Conservation (phyloP, 495 filamentous ascomycete species). For the Paragyromitra xinjiangensis region DNA sequence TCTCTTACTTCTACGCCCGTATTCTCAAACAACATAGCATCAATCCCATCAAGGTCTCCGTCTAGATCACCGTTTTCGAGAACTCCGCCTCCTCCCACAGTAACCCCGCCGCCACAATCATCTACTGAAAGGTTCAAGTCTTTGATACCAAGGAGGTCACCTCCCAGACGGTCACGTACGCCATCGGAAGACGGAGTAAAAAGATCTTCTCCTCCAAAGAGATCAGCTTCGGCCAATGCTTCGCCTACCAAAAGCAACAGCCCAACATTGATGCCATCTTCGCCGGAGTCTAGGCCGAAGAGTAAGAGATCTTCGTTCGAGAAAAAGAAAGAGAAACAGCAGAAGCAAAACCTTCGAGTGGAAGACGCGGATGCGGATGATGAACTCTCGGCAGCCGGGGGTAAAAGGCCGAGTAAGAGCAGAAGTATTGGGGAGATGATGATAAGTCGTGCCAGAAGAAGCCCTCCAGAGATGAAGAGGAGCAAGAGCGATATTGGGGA, state of each 20-base stretch:
- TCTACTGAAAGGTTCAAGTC: constrained; percentile 45
- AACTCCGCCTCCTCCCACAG: constrained; percentile 37
- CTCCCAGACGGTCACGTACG: constrained; percentile 43
- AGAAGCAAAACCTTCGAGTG: constrained; percentile 45
- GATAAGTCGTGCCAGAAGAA: constrained; percentile 49
- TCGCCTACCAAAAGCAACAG: constrained; percentile 46
- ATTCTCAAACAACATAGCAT: constrained; percentile 28
- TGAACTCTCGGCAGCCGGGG: constrained; percentile 52
- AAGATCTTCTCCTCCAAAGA: constrained; percentile 36
- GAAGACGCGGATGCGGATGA: constrained; percentile 58
- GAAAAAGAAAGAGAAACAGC: constrained; percentile 56
- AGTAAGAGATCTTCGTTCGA: constrained; percentile 55
- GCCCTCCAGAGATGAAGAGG: constrained; percentile 57
- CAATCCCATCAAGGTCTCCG: constrained; percentile 40
- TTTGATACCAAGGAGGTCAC: constrained; percentile 46
- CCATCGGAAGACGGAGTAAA: constrained; percentile 47
- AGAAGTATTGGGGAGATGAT: constrained; percentile 58
- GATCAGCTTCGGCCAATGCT: constrained; percentile 33
- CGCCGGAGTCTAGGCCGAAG: constrained; percentile 48
- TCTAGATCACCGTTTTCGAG: constrained; percentile 51
- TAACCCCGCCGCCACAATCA: constrained; percentile 41
- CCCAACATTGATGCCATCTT: constrained; percentile 42
- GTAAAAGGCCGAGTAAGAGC: constrained; percentile 55
- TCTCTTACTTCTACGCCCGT: constrained; percentile 51
- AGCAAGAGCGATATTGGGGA: constrained; percentile 56